Conservation (phyloP, 2,329 filamentous ascomycete species). For the Calonectria pteridis region DNA sequence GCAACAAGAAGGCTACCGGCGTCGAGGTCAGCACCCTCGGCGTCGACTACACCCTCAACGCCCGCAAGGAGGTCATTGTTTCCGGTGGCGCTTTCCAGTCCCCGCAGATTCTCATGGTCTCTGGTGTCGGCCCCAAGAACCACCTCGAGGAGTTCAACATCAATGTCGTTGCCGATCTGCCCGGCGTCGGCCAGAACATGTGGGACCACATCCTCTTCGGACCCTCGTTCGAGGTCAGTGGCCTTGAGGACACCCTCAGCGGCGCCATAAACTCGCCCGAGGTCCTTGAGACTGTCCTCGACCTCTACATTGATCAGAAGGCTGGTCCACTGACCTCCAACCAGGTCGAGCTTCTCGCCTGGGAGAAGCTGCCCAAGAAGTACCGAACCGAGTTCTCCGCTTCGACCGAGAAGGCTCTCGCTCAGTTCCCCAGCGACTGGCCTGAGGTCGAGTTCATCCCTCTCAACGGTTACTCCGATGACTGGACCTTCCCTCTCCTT, state of each 20-base stretch:
- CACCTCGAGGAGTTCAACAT: slow-evolving; percentile 29
- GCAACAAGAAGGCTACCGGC: slow-evolving; percentile 53
- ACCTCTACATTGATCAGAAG: slow-evolving; percentile 29
- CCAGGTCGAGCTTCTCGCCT: slow-evolving; percentile 40
- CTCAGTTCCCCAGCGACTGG: slow-evolving; percentile 32
- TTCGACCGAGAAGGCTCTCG: slow-evolving; percentile 22
- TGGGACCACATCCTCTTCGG: slow-evolving; percentile 39
- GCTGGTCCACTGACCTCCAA: slow-evolving; percentile 40
- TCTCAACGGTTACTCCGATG: slow-evolving; percentile 35
- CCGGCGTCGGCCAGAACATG: slow-evolving; percentile 38
- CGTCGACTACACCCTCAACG: slow-evolving; percentile 34
- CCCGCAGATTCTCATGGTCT: slow-evolving; percentile 38
- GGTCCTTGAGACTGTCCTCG: slow-evolving; percentile 29
- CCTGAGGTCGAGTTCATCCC: slow-evolving; percentile 37
- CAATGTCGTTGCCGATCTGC: slow-evolving; percentile 28
- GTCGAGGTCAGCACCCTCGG: slow-evolving; percentile 45
- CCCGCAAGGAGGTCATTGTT: slow-evolving; percentile 34
- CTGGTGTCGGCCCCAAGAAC: slow-evolving; percentile 34
- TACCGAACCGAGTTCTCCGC: slow-evolving; percentile 33
- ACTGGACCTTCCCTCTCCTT: slow-evolving; percentile 35
- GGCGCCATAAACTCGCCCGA: slow-evolving; percentile 33
- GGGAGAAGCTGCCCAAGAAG: slow-evolving; percentile 42
- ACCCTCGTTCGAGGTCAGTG: slow-evolving; percentile 31
- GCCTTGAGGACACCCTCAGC: slow-evolving; percentile 41
- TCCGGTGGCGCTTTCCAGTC: slow-evolving; percentile 36